Conservation (phyloP, 2,329 filamentous ascomycete genomes). For the Hypoxylon sp. region DNA sequence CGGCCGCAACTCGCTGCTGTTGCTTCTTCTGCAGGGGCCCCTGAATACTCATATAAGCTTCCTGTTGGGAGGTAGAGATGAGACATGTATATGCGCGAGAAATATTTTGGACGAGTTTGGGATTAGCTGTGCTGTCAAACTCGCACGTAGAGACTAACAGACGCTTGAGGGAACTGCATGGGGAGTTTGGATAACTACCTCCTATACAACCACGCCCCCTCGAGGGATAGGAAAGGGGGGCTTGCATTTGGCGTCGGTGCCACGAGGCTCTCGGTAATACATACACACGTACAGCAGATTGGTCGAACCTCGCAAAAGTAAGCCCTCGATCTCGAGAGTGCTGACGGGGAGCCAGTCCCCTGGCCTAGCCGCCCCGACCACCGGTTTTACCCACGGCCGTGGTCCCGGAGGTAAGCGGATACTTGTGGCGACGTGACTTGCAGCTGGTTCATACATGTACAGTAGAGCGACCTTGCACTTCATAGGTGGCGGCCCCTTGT, state of each 20-base stretch:
- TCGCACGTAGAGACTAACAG: neutral
- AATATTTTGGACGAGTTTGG: constrained; percentile 5
- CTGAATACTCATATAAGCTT: neutral
- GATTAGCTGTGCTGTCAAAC: neutral
- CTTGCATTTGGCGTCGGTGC: constrained; percentile 14
- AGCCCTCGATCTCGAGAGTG: neutral
- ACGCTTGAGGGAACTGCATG: neutral
- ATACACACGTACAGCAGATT: neutral
- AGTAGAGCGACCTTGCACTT: neutral
- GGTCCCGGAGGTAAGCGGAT: neutral
- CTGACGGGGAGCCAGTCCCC: neutral
- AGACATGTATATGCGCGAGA: neutral
- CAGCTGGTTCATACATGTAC: neutral
- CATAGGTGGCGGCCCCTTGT: neutral
- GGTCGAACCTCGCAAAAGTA: neutral
- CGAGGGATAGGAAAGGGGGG: neutral
- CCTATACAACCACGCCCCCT: constrained; percentile 20
- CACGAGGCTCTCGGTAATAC: constrained; percentile 1
- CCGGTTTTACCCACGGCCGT: neutral
- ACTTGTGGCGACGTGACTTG: neutral
- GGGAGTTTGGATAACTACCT: neutral
- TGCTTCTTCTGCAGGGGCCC: constrained; percentile 5
- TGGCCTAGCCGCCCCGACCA: neutral
- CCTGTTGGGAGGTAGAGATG: neutral
- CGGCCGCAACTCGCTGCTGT: constrained; percentile 5